A percentile compares a stretch with the other conserved stretches of the same genome.
Conservation (phyloP, 805 yeast genomes). For the Saccharomycopsis oosterbeekiorum region DNA sequence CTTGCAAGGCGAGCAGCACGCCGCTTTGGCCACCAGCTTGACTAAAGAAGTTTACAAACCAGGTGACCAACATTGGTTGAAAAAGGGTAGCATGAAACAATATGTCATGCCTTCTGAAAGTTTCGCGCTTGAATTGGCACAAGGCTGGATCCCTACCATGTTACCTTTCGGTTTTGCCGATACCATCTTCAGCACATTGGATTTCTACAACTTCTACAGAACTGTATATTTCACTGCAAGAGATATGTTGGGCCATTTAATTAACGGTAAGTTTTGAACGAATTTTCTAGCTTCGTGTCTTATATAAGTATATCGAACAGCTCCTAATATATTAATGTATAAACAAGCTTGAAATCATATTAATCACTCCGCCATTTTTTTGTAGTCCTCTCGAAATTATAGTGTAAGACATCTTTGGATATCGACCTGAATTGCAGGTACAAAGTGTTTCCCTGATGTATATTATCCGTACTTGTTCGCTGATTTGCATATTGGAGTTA, state of each 20-base stretch:
- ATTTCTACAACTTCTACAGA: constrained; percentile 52
- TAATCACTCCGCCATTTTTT: too few species aligned
- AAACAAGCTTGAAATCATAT: too few species aligned
- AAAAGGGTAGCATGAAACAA: constrained; percentile 69
- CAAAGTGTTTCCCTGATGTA: too few species aligned
- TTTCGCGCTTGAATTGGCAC: constrained; percentile 91
- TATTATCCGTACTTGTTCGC: too few species aligned
- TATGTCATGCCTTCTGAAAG: constrained; percentile 75
- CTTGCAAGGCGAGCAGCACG: constrained; percentile 66
- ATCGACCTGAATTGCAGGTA: too few species aligned
- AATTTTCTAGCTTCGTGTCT: not conserved
- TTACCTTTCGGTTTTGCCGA: constrained; percentile 91
- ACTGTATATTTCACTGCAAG: constrained; percentile 69
- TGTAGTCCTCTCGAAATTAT: too few species aligned
- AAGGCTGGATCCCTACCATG: constrained; percentile 98
- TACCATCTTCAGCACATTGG: constrained; percentile 70
- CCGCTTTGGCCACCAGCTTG: constrained; percentile 57
- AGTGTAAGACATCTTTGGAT: too few species aligned
- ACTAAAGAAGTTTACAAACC: constrained; percentile 67
- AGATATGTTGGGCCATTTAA: constrained; percentile 64
- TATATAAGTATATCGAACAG: too few species aligned
- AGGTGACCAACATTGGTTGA: constrained; percentile 78
- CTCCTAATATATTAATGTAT: too few species aligned
- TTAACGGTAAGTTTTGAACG: constrained; percentile 55
- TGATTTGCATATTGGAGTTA: too few species aligned